phyloP scores from a whole-genome alignment of 371 early-diverging fungal species.

The Dichotomocladium elegans region DNA sequence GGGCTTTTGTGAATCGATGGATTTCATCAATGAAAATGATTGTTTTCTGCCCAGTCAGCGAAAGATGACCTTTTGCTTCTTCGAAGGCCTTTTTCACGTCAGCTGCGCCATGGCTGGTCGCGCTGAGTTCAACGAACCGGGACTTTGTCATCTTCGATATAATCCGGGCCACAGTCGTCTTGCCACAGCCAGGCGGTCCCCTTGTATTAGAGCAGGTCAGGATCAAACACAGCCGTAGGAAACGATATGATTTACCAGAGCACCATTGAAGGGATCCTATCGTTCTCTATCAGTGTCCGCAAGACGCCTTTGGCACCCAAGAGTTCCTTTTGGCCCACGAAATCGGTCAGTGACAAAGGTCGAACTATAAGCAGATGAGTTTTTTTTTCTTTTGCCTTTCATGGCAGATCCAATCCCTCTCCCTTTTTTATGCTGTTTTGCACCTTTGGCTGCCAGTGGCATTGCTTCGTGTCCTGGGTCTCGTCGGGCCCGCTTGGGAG shows the following conservation, averaged over 20 bases:
- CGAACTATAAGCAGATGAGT: slow-evolving; percentile 39
- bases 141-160: slow-evolving; percentile 64
- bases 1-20: slow-evolving; percentile 85
- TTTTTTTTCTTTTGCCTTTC: neutral
- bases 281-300: slow-evolving; percentile 56
- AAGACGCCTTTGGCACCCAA: slow-evolving; percentile 64
- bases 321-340: slow-evolving; percentile 73
- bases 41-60: slow-evolving; percentile 59
- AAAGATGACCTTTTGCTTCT: slow-evolving; percentile 58
- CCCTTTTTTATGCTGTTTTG: neutral
- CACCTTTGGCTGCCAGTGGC: slow-evolving; percentile 50
- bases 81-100: slow-evolving; percentile 72
- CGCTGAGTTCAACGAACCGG: slow-evolving; percentile 69
- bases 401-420: neutral
- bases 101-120: slow-evolving; percentile 62
- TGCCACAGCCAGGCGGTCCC: slow-evolving; percentile 87
- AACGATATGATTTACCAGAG: slow-evolving; percentile 28
- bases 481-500: slow-evolving; percentile 10
- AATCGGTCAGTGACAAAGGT: slow-evolving; percentile 58
- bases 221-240: neutral
- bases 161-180: slow-evolving; percentile 77
- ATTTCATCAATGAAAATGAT: slow-evolving; percentile 87
- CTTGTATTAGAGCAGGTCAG: slow-evolving; percentile 48
- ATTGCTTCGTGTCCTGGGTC: slow-evolving; percentile 24
- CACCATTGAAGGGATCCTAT: slow-evolving; percentile 64